phyloP scores from a whole-genome alignment of 2,329 filamentous ascomycete genomes.

The Pyrenochaeta sp. region DNA sequence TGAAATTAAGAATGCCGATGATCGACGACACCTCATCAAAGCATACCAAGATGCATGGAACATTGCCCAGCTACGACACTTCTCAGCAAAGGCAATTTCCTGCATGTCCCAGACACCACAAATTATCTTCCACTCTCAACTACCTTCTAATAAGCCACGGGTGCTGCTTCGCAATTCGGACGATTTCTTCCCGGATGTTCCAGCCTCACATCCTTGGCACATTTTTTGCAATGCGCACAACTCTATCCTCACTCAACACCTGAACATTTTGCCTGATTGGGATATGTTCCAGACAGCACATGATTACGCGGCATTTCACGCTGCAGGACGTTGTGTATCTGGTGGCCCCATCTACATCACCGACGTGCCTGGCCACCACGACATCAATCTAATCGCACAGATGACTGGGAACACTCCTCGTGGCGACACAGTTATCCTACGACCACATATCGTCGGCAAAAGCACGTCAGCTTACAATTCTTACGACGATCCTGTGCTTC shows the following conservation, averaged over 20 bases:
- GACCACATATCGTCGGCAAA: slow-evolving; percentile 78
- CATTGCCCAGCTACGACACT: slow-evolving; percentile 77
- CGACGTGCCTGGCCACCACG: slow-evolving; percentile 83
- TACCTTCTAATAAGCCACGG: slow-evolving; percentile 77
- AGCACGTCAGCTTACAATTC: slow-evolving; percentile 76
- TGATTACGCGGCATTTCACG: slow-evolving; percentile 82
- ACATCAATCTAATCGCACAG: slow-evolving; percentile 76
- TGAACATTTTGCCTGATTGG: slow-evolving; percentile 89
- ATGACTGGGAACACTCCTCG: slow-evolving; percentile 79
- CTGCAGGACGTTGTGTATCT: slow-evolving; percentile 85
- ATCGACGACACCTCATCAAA: slow-evolving; percentile 74
- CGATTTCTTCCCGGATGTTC: slow-evolving; percentile 88
- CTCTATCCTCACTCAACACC: slow-evolving; percentile 78
- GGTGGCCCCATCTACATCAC: slow-evolving; percentile 96
- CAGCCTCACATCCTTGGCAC: slow-evolving; percentile 89
- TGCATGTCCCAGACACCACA: slow-evolving; percentile 95
- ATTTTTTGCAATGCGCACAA: slow-evolving; percentile 95
- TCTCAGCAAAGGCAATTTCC: slow-evolving; percentile 80
- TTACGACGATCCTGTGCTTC: slow-evolving; percentile 75
- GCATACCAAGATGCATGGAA: slow-evolving; percentile 89
- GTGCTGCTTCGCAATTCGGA: slow-evolving; percentile 85
- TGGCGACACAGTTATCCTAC: slow-evolving; percentile 80
- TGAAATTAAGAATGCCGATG: slow-evolving; percentile 71
- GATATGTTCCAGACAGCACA: slow-evolving; percentile 77
- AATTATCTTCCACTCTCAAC: slow-evolving; percentile 83